Evolutionary conservation across 179 eudicot species (phyloP).

Genomic region (Camellia oleifera): DNA sequence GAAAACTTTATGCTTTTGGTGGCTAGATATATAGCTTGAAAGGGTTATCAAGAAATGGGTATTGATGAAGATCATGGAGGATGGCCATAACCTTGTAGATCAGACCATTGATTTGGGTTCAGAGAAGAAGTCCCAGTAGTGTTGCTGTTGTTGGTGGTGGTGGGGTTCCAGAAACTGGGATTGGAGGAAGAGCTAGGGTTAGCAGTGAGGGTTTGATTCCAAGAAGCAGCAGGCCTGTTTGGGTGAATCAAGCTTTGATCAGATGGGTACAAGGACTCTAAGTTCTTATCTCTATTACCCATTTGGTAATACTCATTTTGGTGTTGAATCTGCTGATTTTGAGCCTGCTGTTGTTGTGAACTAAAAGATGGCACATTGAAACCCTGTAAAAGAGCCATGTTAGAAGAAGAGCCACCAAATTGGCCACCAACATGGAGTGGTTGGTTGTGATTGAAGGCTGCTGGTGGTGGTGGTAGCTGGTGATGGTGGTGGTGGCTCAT

Average conservation of each 20-base stretch:
- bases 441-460: background rate
- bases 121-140: background rate
- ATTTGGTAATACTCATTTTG: conserved; percentile 19
- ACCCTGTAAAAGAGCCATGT: conserved; percentile 21
- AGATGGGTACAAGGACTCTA: background rate
- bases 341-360: conserved; percentile 16
- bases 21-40: background rate
- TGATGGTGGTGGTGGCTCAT: conserved; percentile 13
- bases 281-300: conserved; percentile 4
- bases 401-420: conserved; percentile 1
- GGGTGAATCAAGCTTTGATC: conserved; percentile 18
- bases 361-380: conserved; percentile 8
- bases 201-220: conserved; percentile 12
- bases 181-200: conserved; percentile 1
- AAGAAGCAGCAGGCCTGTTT: conserved; percentile 17
- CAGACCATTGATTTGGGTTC: conserved; percentile 22
- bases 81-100: conserved; percentile 18
- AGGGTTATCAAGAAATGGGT: background rate
- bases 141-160: background rate
- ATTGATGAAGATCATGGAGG: conserved; percentile 1
- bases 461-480: background rate
- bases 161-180: conserved; percentile 4
- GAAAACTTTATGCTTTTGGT: background rate
- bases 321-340: conserved; percentile 14
- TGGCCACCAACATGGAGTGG: conserved; percentile 8